Conservation (phyloP, 768 basidiomycete species). For the Calocera viscosa region DNA sequence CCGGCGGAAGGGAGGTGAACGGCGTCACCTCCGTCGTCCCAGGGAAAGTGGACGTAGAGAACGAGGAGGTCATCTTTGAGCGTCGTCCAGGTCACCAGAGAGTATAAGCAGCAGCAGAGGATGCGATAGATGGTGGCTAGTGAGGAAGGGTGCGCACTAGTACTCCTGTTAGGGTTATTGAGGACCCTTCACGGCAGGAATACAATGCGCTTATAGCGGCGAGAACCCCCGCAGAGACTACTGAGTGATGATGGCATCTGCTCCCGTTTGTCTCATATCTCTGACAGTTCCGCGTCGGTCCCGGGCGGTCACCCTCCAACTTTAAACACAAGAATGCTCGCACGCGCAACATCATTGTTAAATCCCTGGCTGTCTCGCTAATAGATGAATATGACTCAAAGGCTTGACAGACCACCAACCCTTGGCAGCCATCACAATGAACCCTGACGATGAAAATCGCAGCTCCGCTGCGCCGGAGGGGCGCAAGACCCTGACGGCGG, state of each 20-base stretch:
- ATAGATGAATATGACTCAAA: too few relatives aligned
- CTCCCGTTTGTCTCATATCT: neutral
- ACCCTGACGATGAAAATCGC: too few relatives aligned
- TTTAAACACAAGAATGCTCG: too few relatives aligned
- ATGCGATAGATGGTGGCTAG: neutral
- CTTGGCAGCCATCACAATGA: too few relatives aligned
- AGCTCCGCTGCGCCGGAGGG: too few relatives aligned
- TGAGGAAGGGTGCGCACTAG: neutral
- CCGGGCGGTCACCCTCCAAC: too few relatives aligned
- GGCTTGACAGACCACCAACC: too few relatives aligned
- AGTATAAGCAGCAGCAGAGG: neutral
- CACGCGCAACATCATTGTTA: too few relatives aligned
- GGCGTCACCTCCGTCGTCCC: neutral
- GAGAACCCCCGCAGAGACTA: neutral
- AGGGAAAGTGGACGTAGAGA: neutral
- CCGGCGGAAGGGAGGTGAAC: neutral
- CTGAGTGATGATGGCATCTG: neutral
- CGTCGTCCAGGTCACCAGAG: neutral
- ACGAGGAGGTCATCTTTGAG: neutral
- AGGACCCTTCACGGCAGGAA: too few relatives aligned
- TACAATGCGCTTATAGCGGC: neutral
- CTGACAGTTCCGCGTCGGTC: neutral
- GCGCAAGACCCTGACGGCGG: too few relatives aligned
- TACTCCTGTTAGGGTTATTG: neutral
- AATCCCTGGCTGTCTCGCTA: too few relatives aligned